phyloP scores from a whole-genome alignment of 768 basidiomycete genomes.

The Suillus subluteus region DNA sequence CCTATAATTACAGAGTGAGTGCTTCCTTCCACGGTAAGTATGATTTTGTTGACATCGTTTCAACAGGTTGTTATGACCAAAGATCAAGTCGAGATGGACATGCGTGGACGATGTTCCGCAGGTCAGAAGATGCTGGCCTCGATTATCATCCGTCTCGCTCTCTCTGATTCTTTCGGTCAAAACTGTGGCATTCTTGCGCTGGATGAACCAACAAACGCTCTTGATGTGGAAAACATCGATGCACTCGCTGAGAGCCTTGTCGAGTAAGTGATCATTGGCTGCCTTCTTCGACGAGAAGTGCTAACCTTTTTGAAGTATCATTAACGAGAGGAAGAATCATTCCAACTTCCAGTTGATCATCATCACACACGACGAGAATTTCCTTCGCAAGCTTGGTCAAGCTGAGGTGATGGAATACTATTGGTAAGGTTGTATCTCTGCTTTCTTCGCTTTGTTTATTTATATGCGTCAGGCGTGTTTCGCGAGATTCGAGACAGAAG shows the following conservation, averaged over 20 bases:
- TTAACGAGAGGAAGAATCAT: slow-evolving; percentile 87
- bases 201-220: slow-evolving; percentile 97
- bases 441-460: neutral
- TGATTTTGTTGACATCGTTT: slow-evolving; percentile 19
- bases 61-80: slow-evolving; percentile 97
- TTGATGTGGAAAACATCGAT: slow-evolving; percentile 95
- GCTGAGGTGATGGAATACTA: slow-evolving; percentile 94
- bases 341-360: slow-evolving; percentile 96
- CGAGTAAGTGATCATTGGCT: slow-evolving; percentile 60
- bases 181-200: slow-evolving; percentile 97
- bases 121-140: slow-evolving; percentile 99
- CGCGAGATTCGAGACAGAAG: slow-evolving; percentile 70
- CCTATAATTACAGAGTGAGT: slow-evolving; percentile 94
- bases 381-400: slow-evolving; percentile 88
- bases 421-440: slow-evolving; percentile 57
- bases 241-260: slow-evolving; percentile 90
- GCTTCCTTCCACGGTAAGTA: slow-evolving; percentile 13
- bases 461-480: slow-evolving; percentile 69
- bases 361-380: slow-evolving; percentile 97
- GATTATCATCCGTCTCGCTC: slow-evolving; percentile 95
- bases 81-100: slow-evolving; percentile 99
- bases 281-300: slow-evolving; percentile 8
- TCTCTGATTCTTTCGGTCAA: slow-evolving; percentile 96
- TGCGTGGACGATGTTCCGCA: slow-evolving; percentile 97
- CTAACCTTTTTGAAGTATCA: slow-evolving; percentile 62